phyloP scores from a whole-genome alignment of 108 stramenopile genomes.

The Epithemia pelagica region DNA sequence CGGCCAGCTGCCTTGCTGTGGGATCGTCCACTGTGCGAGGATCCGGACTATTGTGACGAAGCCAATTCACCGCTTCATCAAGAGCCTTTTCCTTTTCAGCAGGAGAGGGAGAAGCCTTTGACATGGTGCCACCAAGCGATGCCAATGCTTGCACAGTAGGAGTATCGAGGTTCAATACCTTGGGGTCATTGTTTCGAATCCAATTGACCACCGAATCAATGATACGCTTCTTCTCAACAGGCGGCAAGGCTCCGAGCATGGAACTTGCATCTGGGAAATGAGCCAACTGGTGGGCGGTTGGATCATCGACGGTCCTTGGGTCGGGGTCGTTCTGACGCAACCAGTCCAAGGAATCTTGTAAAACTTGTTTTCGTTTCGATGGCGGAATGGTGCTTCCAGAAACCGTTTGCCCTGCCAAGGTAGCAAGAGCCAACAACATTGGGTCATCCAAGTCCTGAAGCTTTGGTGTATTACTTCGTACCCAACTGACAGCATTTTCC shows the following conservation, averaged over 20 bases:
- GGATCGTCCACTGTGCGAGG: neutral
- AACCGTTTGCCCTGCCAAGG: neutral
- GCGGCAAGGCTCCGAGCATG: neutral
- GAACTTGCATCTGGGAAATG: constrained; percentile 1
- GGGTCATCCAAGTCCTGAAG: constrained; percentile 8
- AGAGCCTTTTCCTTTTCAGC: constrained; percentile 7
- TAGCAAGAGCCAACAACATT: constrained; percentile 1
- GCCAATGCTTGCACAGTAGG: constrained; percentile 12
- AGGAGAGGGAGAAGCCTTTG: neutral
- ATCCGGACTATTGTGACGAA: constrained; percentile 1
- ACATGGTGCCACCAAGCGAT: constrained; percentile 1
- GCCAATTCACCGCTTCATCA: constrained; percentile 12
- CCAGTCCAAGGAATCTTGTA: constrained; percentile 8
- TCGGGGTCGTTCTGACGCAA: constrained; percentile 9
- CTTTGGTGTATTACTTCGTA: constrained; percentile 8
- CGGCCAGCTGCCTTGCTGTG: neutral
- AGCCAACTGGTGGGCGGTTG: constrained; percentile 3
- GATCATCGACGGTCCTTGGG: neutral
- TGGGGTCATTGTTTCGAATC: constrained; percentile 11
- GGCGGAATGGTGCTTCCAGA: neutral
- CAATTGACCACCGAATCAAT: constrained; percentile 15
- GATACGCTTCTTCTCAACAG: constrained; percentile 8
- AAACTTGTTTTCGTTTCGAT: constrained; percentile 1
- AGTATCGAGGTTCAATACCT: constrained; percentile 1
- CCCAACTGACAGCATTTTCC: constrained; percentile 11